Evolutionary conservation across 768 basidiomycete species (phyloP), one percentile per base, ranked within the genome.

Genomic region (Pleurotus pulmonarius): DNA sequence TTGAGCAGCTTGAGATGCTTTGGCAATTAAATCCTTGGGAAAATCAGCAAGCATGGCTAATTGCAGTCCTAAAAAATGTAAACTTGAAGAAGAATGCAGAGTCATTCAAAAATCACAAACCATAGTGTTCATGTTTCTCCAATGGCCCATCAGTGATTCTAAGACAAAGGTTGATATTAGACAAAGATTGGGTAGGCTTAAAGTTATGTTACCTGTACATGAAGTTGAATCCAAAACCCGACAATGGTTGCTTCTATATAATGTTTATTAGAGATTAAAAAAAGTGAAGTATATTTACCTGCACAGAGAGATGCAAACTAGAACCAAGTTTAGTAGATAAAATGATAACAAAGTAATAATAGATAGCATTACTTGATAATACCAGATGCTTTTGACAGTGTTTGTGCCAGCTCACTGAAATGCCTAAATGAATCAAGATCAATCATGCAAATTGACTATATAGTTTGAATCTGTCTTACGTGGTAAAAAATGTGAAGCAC

Each of bases 401-500:
- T 91, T 18, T 76, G 82, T 1, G 85, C 78, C 4, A 98, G 77
- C 63, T 97, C 94, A 48, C 77, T 74, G 64, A 94, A 95, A 67
- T 96, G 90, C 2, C 88, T 90, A 61, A 13, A n/a, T 15, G 18
- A 41, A 40, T 25, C 3, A 6, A 12, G 29, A 20, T 18, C 34
- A 15, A 15, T 26, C 20, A 18, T n/a, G 34, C 3, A 4, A 53
- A 11, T 46, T 7, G 40, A 22, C 37, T 55, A 8, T 15, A 29
- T 41, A n/a, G 34, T 5, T 22, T 15, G 7, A 16, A 43, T 22
- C 34, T 7, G 4, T 63, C 78, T 60, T 62, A 96, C 82, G 96
- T 98, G 5, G 92, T 87, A 66, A 99, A 98, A 69, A 98, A 90
- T 1, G 90, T 88, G 61, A 90, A 92, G 9, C 86, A 77, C 93